Evolutionary conservation across 140 eudicot species (phyloP).

Genomic region (Stevia rebaudiana): DNA sequence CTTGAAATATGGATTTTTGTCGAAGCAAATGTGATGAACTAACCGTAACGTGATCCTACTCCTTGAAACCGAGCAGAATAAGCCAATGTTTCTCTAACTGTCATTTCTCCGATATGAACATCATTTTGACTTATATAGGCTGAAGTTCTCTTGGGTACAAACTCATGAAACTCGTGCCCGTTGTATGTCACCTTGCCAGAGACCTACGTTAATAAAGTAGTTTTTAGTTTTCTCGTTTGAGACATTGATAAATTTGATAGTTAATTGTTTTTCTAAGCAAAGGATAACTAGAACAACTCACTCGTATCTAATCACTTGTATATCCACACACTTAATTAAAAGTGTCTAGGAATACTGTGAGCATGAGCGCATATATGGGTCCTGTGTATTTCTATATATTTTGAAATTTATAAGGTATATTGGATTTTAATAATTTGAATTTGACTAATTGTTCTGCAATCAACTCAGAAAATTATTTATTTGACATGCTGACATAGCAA

Average conservation of each 20-base stretch:
- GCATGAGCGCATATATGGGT: no score
- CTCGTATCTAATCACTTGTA: no score
- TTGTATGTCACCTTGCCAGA: constrained; percentile 44
- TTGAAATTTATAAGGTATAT: no score
- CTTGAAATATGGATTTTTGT: background rate
- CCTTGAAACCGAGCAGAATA: constrained; percentile 52
- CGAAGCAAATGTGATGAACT: background rate
- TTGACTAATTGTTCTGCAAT: no score
- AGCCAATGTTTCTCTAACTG: constrained; percentile 49
- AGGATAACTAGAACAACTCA: background rate
- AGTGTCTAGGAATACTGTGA: no score
- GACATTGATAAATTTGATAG: background rate
- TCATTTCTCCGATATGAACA: constrained; percentile 44
- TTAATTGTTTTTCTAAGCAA: background rate
- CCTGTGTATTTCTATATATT: no score
- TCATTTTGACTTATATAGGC: constrained; percentile 48
- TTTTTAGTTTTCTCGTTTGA: background rate
- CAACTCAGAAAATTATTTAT: no score
- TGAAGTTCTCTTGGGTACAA: constrained; percentile 44
- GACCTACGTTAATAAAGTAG: constrained; percentile 7
- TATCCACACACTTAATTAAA: background rate
- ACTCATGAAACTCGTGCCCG: constrained; percentile 40
- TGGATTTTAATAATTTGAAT: no score
- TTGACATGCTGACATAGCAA: no score
- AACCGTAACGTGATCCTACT: constrained; percentile 43